phyloP scores from a whole-genome alignment of 306 rosid species.

The Trifolium pratense region DNA sequence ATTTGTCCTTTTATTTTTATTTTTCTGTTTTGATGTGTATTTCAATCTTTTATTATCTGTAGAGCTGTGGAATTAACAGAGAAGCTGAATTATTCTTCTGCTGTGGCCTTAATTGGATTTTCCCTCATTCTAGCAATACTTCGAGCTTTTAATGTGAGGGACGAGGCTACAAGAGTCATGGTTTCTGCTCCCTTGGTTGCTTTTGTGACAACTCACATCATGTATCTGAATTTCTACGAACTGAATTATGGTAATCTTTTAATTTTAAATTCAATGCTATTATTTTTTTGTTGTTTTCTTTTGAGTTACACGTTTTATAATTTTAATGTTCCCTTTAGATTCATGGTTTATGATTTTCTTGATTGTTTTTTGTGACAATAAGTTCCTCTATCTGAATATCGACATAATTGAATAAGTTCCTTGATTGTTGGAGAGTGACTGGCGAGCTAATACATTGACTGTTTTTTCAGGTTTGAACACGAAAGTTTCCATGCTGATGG shows the following conservation, averaged over 20 bases:
- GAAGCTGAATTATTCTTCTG: conserved; percentile 85
- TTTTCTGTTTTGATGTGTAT: conserved; percentile 22
- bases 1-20: not conserved
- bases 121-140: conserved; percentile 70
- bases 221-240: conserved; percentile 84
- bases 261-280: conserved; percentile 18
- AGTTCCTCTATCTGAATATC: conserved; percentile 61
- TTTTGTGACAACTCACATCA: conserved; percentile 84
- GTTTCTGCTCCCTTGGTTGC: conserved; percentile 88
- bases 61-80: conserved; percentile 93
- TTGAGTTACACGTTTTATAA: conserved; percentile 17
- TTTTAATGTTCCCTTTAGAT: conserved; percentile 43
- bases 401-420: too few relatives aligned
- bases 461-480: conserved; percentile 69
- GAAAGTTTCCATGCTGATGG: conserved; percentile 73
- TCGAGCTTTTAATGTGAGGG: conserved; percentile 79
- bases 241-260: conserved; percentile 71
- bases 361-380: conserved; percentile 62
- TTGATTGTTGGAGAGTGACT: conserved; percentile 22
- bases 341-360: conserved; percentile 70
- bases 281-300: conserved; percentile 2
- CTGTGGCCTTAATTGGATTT: conserved; percentile 85
- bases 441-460: conserved; percentile 33
- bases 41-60: conserved; percentile 44
- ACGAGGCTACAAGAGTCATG: conserved; percentile 93